Percentiles rank a stretch among this genome's conserved stretches.
phyloP scores from a whole-genome alignment of 108 stramenopile species.

The Epithemia pelagica region DNA sequence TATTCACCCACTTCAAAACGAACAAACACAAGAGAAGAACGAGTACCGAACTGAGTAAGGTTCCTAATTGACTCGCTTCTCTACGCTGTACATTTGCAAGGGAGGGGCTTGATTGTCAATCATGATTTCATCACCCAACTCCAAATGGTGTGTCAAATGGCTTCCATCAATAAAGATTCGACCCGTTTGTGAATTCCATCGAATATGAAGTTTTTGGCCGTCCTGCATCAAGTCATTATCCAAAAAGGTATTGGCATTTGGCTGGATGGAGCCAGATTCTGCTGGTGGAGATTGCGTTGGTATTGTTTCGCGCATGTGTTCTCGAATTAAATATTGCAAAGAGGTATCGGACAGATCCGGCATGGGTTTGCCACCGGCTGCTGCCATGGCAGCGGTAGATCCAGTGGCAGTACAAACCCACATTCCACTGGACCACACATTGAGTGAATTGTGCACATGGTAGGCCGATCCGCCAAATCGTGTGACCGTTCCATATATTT shows the following conservation, averaged over 20 bases:
- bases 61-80: not conserved
- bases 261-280: constrained; percentile 22
- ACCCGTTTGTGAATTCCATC: constrained; percentile 94
- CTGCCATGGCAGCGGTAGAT: constrained; percentile 87
- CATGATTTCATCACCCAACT: constrained; percentile 90
- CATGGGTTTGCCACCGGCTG: constrained; percentile 86
- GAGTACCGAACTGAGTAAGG: too few species aligned
- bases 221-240: constrained; percentile 72
- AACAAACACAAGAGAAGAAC: too few species aligned
- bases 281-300: too few species aligned
- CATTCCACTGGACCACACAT: constrained; percentile 83
- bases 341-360: constrained; percentile 40
- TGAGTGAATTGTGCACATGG: constrained; percentile 64
- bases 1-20: too few species aligned
- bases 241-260: constrained; percentile 43
- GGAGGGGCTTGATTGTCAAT: constrained; percentile 83
- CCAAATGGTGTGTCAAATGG: constrained; percentile 84
- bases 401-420: constrained; percentile 88
- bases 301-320: constrained; percentile 55
- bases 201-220: constrained; percentile 74
- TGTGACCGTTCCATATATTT: constrained; percentile 58
- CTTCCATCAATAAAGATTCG: constrained; percentile 86
- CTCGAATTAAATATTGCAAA: constrained; percentile 90
- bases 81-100: constrained; percentile 44
- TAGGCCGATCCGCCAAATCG: constrained; percentile 69